These are phyloP conservation scores for Oidiodendron maius DNA, from an alignment of 495 filamentous ascomycete genomes.

Conservation along the genomic window DNA sequence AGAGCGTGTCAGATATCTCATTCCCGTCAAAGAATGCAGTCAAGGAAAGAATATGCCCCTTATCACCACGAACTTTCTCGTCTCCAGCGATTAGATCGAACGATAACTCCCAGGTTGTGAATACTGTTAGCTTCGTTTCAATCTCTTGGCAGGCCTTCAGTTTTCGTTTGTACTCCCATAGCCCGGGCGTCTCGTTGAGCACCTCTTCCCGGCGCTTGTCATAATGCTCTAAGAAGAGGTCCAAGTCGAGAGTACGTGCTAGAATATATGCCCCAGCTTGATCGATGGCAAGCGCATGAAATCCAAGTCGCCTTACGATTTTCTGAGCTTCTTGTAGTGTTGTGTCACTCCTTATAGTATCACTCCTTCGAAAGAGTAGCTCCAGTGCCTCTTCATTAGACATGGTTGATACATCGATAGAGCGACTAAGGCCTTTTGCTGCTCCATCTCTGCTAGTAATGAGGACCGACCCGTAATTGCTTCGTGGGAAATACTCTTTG, in stretches of 20 bases:
- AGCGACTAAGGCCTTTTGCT: constrained; percentile 4
- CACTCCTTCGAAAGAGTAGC: constrained; percentile 21
- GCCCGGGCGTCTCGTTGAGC: constrained; percentile 16
- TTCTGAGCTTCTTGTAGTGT: constrained; percentile 8
- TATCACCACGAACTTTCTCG: constrained; percentile 1
- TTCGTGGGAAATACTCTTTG: constrained; percentile 19
- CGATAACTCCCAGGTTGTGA: constrained; percentile 29
- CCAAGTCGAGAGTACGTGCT: constrained; percentile 9
- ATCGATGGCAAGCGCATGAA: constrained; percentile 24
- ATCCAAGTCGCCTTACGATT: constrained; percentile 20
- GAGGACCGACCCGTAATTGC: constrained; percentile 16
- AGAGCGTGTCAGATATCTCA: constrained; percentile 14
- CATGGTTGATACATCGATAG: constrained; percentile 12
- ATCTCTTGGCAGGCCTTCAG: constrained; percentile 7
- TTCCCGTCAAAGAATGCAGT: constrained; percentile 17
- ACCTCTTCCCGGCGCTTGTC: constrained; percentile 18
- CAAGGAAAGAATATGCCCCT: constrained; percentile 18
- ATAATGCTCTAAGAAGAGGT: constrained; percentile 19
- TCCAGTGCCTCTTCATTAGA: constrained; percentile 17
- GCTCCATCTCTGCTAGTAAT: constrained; percentile 18
- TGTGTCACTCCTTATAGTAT: too few relatives aligned
- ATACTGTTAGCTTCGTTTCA: constrained; percentile 16
- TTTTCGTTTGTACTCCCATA: constrained; percentile 20
- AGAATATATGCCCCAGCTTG: constrained; percentile 27
- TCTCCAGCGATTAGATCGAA: constrained; percentile 18